Evolutionary conservation across 2,329 filamentous ascomycete species (phyloP).

Genomic region (Monosporascus sp.): DNA sequence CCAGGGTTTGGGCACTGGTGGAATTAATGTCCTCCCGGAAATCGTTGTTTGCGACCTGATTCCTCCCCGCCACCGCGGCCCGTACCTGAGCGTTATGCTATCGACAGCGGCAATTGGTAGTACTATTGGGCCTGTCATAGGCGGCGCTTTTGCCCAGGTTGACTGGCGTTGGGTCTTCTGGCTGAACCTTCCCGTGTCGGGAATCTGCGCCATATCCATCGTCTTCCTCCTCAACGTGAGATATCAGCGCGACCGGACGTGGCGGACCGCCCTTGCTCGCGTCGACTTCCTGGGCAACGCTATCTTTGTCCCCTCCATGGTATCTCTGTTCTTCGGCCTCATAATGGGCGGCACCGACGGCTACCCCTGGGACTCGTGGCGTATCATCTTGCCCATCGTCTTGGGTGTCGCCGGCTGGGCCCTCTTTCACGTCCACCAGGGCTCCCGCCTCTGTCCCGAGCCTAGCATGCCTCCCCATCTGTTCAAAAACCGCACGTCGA

Average conservation of each 20-base stretch:
- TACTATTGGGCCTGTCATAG: slow-evolving; percentile 24
- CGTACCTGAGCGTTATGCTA: slow-evolving; percentile 30
- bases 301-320: slow-evolving; percentile 27
- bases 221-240: slow-evolving; percentile 23
- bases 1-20: slow-evolving; percentile 34
- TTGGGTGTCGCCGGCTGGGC: slow-evolving; percentile 6
- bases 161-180: slow-evolving; percentile 37
- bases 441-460: slow-evolving; percentile 8
- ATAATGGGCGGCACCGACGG: slow-evolving; percentile 14
- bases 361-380: slow-evolving; percentile 5
- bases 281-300: slow-evolving; percentile 32
- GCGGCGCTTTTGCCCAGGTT: slow-evolving; percentile 11
- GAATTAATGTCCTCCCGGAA: slow-evolving; percentile 32
- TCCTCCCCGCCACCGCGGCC: slow-evolving; percentile 37
- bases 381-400: slow-evolving; percentile 6
- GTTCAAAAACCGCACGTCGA: slow-evolving; percentile 4
- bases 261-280: slow-evolving; percentile 6
- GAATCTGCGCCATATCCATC: slow-evolving; percentile 16
- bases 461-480: slow-evolving; percentile 33
- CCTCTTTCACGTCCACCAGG: slow-evolving; percentile 4
- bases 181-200: slow-evolving; percentile 25
- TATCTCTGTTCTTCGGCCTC: slow-evolving; percentile 31
- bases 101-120: slow-evolving; percentile 24
- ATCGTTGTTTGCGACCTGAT: slow-evolving; percentile 44
- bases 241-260: not conserved